Evolutionary conservation across 305 asterid species (phyloP), one percentile per base, ranked within the genome.

Genomic region (Fraxinus platypoda): DNA sequence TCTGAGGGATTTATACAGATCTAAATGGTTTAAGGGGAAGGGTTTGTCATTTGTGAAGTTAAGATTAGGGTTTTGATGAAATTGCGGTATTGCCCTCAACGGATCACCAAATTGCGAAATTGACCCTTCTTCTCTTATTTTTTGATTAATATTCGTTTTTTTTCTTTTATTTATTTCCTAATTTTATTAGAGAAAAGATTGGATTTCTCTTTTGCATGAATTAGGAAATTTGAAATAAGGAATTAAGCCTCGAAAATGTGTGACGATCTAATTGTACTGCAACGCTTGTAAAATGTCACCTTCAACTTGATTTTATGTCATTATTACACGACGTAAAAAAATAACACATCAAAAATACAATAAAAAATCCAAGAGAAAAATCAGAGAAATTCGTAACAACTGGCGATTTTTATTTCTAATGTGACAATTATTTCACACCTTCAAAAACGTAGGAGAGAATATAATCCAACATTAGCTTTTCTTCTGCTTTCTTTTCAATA

Each of bases 31-130:
- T 19, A 8, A 4, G 41, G 34, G 33, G 41, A 80, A 85, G 83
- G 87, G 81, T 84, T 84, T 78, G 15, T 6, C 38, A 34, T 34
- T 34, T 34, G 38, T 6, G 8, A 26, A 30, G n/a, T 1, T 17
- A 49, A 0, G 73, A 4, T 23, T 31, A 15, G 43, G 74, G 79
- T 41, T 26, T 19, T 21, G 13, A 9, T 21, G 13, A 19, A 74
- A 35, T 83, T 78, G 84, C 87, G 0, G 2, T 0, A n/a, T 64
- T 83, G 41, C 80, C 87, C 87, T 62, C 72, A 3, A 0, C 11
- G 23, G 2, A 2, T 41, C 25, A 33, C 3, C 74, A 66, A 26
- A 66, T 11, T 66, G 26, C 35, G 74, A 62, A 62, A 8, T 9
- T 62, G 28, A 21, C 31, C 71, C 25, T 6, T 9, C 4, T 7